Evolutionary conservation across 805 yeast species (phyloP), one percentile per base, ranked within the genome.

Genomic region (Candida pseudoglaebosa): DNA sequence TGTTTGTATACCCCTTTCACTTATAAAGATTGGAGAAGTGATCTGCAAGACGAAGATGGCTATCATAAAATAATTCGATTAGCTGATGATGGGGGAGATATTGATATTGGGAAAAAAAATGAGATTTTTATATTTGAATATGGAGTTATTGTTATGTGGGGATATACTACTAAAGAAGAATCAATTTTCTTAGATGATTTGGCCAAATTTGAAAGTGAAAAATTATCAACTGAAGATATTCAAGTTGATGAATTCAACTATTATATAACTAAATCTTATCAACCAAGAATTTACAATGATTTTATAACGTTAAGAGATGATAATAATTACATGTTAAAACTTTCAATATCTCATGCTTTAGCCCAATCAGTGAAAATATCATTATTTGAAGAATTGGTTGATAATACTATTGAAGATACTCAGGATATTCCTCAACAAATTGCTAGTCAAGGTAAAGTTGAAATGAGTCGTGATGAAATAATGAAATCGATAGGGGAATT

Each of bases 91-190:
- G 98, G 98, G 41, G 96, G 96, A 22, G 96, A 89, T 48, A 86
- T 91, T 37, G 91, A 88, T 50, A 81, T 91, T 34, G 88, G 90
- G 37, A 83, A 82, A 50, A 73, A 77, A 42, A 82, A 82, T 7
- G 98, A 90, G 56, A 70, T 89, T 6, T 93, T 90, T 54, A 69
- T 93, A 5, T 93, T 93, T 65, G 96, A 90, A 53, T 93, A 93
- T 60, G 99, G 99, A 15, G 99, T 93, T n/a, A 80, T 88, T 22
- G 95, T 93, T 1, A 65, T 93, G 68, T 93, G 99, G 99, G 99
- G 99, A 0, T 93, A 87, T 54, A 78, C 88, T 2, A 73, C 79
- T 38, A 74, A 79, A 38, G 98, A 93, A 60, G 99, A 93, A 56
- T 69, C 71, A 38, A 80, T 88, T 36, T 86, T 93, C 49, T 63